Evolutionary conservation across 345 rosid species (phyloP).

Genomic region (Eucalyptus viminalis): DNA sequence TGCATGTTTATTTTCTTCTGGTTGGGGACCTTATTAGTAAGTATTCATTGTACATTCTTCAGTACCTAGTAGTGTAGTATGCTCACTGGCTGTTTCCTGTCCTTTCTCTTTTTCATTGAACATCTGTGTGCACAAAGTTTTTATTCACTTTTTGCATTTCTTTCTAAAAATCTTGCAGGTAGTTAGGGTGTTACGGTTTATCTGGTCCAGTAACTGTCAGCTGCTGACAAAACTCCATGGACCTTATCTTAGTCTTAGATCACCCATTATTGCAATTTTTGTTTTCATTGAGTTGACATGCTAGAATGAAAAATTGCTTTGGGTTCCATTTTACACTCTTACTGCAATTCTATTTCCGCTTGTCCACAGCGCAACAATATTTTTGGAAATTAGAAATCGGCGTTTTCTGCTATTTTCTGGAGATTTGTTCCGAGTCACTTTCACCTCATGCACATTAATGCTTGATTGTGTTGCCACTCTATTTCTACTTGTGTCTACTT

Average conservation of each 20-base stretch:
- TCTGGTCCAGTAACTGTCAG: background rate
- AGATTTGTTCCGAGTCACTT: background rate
- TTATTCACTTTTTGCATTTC: background rate
- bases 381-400: background rate
- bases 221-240: background rate
- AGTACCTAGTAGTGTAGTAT: background rate
- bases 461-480: background rate
- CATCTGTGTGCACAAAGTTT: background rate
- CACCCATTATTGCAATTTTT: background rate
- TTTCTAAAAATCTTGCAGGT: background rate
- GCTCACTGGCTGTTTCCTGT: background rate
- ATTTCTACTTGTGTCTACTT: background rate
- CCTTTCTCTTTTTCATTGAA: background rate
- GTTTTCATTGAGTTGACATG: background rate
- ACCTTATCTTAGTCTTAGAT: background rate
- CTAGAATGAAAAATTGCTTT: background rate
- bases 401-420: background rate
- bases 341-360: background rate
- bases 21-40: conserved; percentile 82
- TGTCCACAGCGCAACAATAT: background rate
- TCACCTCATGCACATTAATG: background rate
- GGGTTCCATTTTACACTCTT: background rate
- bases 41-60: conserved; percentile 1
- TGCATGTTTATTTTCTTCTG: conserved; percentile 84
- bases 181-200: background rate